Base-by-base conservation (phyloP, 2,329 filamentous ascomycete species). In the Microcera coccophila region DNA sequence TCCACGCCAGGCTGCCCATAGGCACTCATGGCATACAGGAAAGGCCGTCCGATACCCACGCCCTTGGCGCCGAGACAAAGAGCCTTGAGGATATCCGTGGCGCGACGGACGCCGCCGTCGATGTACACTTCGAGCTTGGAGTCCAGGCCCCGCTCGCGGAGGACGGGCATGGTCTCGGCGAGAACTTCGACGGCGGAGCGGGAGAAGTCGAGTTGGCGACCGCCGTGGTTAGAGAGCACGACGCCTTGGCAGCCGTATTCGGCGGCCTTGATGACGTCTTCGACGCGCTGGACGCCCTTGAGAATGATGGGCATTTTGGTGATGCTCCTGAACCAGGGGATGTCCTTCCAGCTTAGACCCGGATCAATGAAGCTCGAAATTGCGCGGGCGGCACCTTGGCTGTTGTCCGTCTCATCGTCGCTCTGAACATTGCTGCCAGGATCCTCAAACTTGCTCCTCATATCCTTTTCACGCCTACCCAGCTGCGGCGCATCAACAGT, bases 301-400 rank as follows among this genome's bases (percentile, higher is more conserved):
- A 98, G 80, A 40, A 97, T 79, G 61, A 98, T 94, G 42, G 93
- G 93, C 84, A 97, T 95, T 50, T 82, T 82, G 21, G 93, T 98
- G 62, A 97, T 87, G 57, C 79, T 81, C 56, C 81, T 73, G 72
- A 98, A 95, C 90, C 90, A 98, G 2, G 91, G 79, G 36, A 95
- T 89, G 60, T 97, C 93, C 58, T 85, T 86, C 93, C 93, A 98
- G 61, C 80, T 86, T 10, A 98, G 77, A n/a, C 79, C 76, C 2
- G 93, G 93, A 73, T 98, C 93, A 70, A 98, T 98, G 67, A 98
- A 98, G 46, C 81, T 89, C 21, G 88, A 95, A 60, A 98, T 98
- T 49, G 93, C 93, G 49, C 93, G 82, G 5, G 93, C 91, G 2
- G 91, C 93, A 38, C 93, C 93, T 72, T 98, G 93, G 15, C 82